phyloP scores from a whole-genome alignment of 352 stramenopile species.

The Pelagophyceae sp. region DNA sequence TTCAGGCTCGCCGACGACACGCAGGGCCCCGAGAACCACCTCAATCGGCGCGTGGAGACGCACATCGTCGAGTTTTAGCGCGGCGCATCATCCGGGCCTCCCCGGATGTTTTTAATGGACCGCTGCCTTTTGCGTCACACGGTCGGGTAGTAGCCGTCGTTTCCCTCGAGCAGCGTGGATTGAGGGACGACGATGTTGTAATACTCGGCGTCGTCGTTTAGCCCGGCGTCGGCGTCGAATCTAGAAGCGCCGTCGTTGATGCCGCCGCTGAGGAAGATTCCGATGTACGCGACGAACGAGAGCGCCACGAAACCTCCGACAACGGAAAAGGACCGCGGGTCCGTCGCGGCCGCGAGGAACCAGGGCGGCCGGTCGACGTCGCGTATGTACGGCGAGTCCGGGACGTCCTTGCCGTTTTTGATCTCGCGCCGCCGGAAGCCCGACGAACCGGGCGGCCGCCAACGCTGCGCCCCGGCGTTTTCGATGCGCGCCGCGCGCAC shows the following conservation, averaged over 20 bases:
- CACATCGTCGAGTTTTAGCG: constrained; percentile 8
- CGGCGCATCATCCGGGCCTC: not conserved
- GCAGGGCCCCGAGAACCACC: not conserved
- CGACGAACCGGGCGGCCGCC: too few species aligned
- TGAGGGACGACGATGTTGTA: not conserved
- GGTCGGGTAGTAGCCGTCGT: not conserved
- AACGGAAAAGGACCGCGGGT: constrained; percentile 5
- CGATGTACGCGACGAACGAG: constrained; percentile 6
- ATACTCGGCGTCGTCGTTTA: not conserved
- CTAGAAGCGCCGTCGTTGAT: constrained; percentile 10
- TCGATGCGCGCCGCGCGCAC: too few species aligned
- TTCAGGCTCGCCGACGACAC: constrained; percentile 15
- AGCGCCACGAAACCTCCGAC: not conserved
- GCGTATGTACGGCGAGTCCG: not conserved
- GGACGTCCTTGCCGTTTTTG: not conserved
- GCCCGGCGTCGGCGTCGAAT: not conserved
- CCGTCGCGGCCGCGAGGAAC: not conserved
- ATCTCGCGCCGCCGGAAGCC: not conserved
- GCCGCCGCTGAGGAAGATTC: not conserved
- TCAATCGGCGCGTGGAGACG: constrained; percentile 15
- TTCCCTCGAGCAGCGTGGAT: not conserved
- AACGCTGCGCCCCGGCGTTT: too few species aligned
- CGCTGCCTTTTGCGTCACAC: not conserved
- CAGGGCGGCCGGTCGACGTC: not conserved
- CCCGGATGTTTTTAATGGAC: not conserved